Conservation (phyloP, 2,329 filamentous ascomycete genomes). For the Diaporthe velutina region DNA sequence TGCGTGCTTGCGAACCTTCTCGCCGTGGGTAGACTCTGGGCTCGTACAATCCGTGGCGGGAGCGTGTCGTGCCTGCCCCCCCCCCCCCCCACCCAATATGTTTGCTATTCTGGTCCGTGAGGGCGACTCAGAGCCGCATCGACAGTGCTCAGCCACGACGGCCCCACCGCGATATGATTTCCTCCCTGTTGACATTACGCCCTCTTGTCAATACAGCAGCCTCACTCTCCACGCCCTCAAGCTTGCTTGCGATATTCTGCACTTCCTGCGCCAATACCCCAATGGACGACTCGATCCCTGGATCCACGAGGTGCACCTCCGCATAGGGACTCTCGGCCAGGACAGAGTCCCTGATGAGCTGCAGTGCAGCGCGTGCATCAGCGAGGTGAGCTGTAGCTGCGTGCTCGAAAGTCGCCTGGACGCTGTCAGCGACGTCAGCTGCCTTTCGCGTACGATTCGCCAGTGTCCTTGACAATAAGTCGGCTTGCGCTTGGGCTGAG, state of each 20-base stretch:
- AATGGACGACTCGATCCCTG: conserved; percentile 66
- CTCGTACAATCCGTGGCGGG: neutral
- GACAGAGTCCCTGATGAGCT: conserved; percentile 64
- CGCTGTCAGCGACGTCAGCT: conserved; percentile 56
- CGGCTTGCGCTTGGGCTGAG: conserved; percentile 38
- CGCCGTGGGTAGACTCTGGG: neutral
- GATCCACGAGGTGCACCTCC: conserved; percentile 63
- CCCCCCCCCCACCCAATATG: neutral
- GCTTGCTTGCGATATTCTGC: conserved; percentile 52
- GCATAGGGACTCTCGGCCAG: conserved; percentile 65
- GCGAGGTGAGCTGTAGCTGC: conserved; percentile 56
- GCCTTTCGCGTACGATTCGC: conserved; percentile 33
- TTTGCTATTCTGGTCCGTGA: neutral
- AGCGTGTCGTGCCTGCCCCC: neutral
- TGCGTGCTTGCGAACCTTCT: neutral
- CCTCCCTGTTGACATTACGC: conserved; percentile 62
- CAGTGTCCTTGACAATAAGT: conserved; percentile 25
- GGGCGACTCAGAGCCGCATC: neutral
- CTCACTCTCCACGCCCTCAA: conserved; percentile 54
- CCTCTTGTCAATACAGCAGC: conserved; percentile 49
- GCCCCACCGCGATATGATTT: conserved; percentile 61
- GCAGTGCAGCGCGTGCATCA: conserved; percentile 62
- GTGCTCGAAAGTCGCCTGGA: conserved; percentile 65
- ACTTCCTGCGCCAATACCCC: conserved; percentile 60
- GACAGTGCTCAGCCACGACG: conserved; percentile 16